phyloP scores from a whole-genome alignment of 768 basidiomycete genomes.

The Mycena amicta region DNA sequence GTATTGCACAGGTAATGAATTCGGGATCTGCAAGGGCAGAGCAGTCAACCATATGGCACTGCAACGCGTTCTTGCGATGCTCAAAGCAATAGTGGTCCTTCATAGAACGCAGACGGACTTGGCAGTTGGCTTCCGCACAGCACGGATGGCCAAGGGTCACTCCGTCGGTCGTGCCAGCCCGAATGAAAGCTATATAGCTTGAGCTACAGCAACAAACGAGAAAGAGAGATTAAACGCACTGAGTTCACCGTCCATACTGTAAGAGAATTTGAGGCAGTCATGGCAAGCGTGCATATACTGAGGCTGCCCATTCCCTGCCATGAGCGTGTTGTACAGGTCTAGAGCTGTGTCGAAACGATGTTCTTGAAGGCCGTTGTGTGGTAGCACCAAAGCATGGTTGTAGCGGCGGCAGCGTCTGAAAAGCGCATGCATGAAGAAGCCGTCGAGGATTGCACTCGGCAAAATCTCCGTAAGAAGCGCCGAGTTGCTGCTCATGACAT shows the following conservation, averaged over 20 bases:
- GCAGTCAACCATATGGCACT: constrained; percentile 11
- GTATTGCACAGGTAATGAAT: background rate
- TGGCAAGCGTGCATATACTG: constrained; percentile 7
- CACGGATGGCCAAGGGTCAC: constrained; percentile 29
- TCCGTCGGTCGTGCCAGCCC: constrained; percentile 26
- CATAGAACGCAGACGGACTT: constrained; percentile 8
- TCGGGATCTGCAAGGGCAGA: background rate
- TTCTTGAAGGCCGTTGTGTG: background rate
- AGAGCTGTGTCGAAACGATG: constrained; percentile 3
- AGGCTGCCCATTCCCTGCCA: constrained; percentile 14
- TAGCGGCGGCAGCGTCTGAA: background rate
- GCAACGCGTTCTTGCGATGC: constrained; percentile 3
- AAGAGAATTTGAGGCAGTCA: constrained; percentile 4
- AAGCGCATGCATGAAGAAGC: constrained; percentile 3
- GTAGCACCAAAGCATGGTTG: background rate
- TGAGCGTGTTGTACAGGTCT: constrained; percentile 1
- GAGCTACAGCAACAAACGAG: background rate
- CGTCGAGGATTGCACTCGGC: background rate
- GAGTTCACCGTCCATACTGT: background rate
- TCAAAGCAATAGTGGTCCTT: constrained; percentile 18
- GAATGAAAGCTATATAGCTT: constrained; percentile 5
- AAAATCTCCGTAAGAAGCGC: background rate
- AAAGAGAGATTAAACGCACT: too few relatives aligned
- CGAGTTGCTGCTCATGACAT: background rate
- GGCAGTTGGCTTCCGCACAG: constrained; percentile 20